Evolutionary conservation across 768 basidiomycete genomes (phyloP).

Genomic region (Suillus fuscotomentosus): DNA sequence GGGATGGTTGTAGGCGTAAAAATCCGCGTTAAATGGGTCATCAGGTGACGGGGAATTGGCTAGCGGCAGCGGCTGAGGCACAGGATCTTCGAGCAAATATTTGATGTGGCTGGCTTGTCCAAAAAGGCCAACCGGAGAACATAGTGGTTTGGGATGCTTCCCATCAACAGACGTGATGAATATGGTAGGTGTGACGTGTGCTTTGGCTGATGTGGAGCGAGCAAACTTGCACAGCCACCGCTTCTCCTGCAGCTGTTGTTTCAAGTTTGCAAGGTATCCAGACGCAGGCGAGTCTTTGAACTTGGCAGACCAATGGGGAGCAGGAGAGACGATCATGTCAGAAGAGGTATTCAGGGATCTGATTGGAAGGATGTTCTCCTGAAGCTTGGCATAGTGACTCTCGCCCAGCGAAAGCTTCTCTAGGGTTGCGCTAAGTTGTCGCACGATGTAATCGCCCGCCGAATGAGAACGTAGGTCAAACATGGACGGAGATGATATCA

Average conservation of each 20-base stretch:
- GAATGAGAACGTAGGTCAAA: neutral
- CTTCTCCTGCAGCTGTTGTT: neutral
- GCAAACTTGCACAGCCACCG: neutral
- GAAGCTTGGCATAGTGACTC: neutral
- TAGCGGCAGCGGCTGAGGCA: neutral
- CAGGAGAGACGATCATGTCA: neutral
- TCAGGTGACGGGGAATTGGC: neutral
- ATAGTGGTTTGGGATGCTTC: neutral
- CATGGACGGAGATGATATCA: neutral
- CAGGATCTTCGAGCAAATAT: neutral
- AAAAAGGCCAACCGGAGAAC: neutral
- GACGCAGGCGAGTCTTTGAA: neutral
- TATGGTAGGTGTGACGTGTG: neutral
- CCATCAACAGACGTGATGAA: neutral
- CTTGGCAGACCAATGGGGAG: neutral
- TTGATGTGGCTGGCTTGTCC: neutral
- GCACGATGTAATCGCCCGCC: neutral
- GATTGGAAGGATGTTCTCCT: neutral
- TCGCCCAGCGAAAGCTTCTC: neutral
- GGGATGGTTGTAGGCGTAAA: neutral
- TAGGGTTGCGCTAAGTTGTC: neutral
- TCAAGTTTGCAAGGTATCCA: neutral
- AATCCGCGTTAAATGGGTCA: neutral
- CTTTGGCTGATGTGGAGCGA: neutral
- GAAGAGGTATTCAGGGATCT: neutral